Percentiles rank a stretch among this genome's conserved stretches.
Conservation (phyloP, 73 alveolate genomes). For the Tetrahymena elliotti region DNA sequence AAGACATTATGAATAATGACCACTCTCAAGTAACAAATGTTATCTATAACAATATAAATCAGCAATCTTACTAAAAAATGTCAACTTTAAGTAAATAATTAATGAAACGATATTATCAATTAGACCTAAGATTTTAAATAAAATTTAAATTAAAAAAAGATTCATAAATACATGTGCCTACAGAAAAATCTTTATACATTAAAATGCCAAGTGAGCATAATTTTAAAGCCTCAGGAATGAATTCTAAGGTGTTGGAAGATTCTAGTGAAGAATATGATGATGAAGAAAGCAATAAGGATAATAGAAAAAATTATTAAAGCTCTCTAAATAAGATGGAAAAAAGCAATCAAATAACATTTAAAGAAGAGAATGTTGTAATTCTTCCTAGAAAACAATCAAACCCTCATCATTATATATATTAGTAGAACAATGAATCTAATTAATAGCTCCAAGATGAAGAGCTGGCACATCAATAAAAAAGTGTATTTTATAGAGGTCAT, state of each 20-base stretch:
- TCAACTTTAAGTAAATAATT: neutral
- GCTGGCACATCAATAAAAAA: neutral
- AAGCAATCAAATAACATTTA: neutral
- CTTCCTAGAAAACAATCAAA: neutral
- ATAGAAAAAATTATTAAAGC: neutral
- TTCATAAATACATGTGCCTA: neutral
- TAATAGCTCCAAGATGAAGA: neutral
- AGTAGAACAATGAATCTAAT: neutral
- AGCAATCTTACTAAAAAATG: neutral
- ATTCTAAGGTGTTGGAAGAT: neutral
- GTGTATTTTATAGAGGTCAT: neutral
- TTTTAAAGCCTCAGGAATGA: neutral
- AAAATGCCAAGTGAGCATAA: neutral
- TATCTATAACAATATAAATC: neutral
- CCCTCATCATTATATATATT: neutral
- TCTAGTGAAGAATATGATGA: neutral
- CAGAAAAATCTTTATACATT: neutral
- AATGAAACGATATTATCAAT: neutral
- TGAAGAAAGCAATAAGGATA: neutral
- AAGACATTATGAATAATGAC: neutral
- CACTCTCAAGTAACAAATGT: neutral
- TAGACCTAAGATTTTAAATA: neutral
- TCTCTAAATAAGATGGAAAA: neutral
- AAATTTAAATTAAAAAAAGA: neutral
- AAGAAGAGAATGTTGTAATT: neutral